Percentiles rank a stretch among this genome's conserved stretches.
phyloP scores from a whole-genome alignment of 306 rosid species.

The Chamaecrista fasciculata region DNA sequence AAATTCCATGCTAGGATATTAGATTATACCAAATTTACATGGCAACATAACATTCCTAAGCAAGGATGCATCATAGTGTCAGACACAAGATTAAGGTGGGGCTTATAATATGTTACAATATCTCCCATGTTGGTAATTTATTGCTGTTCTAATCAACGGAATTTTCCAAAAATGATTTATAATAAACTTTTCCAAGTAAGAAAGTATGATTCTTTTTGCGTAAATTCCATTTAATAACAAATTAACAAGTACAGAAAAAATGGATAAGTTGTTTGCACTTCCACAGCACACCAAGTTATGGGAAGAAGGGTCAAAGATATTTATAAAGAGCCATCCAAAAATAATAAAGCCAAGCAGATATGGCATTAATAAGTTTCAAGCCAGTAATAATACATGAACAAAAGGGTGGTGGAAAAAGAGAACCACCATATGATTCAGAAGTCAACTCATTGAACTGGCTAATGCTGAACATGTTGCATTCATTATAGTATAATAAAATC shows the following conservation, averaged over 20 bases:
- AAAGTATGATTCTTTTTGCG: slow-evolving; percentile 1
- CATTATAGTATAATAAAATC: neutral
- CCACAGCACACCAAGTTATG: neutral
- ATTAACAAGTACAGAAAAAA: neutral
- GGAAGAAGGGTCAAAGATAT: neutral
- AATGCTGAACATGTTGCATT: neutral
- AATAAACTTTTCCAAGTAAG: neutral
- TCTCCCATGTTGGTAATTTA: neutral
- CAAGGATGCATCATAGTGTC: slow-evolving; percentile 1
- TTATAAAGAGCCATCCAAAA: slow-evolving; percentile 3
- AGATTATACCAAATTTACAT: neutral
- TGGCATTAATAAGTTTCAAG: slow-evolving; percentile 4
- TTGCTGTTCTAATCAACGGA: neutral
- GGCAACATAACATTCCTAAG: neutral
- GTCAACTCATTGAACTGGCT: neutral
- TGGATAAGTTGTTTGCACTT: neutral
- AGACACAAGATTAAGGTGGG: neutral
- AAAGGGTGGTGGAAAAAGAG: neutral
- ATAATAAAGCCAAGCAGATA: slow-evolving; percentile 14
- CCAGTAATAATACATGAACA: slow-evolving; percentile 1
- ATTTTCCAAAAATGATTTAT: neutral
- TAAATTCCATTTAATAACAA: neutral
- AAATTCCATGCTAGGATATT: neutral
- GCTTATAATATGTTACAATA: neutral
- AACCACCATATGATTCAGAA: neutral